Conservation (phyloP, 257 asterid genomes). For the Lycium barbarum region DNA sequence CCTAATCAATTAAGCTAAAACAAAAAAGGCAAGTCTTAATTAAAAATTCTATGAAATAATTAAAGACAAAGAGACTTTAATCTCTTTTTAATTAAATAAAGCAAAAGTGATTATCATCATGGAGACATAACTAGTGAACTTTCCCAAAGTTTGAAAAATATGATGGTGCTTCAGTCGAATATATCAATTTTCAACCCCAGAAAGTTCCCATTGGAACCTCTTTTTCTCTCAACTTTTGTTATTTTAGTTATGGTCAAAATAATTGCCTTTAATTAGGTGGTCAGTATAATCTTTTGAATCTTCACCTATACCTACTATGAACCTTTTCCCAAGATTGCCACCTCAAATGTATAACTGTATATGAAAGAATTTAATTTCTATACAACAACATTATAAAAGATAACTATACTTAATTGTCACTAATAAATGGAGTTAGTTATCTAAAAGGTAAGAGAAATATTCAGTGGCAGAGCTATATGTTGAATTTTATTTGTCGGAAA, state of each 20-base stretch:
- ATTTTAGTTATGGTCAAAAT: conserved; percentile 33
- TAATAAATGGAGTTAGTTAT: not conserved
- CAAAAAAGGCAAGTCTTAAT: not conserved
- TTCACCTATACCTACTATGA: conserved; percentile 36
- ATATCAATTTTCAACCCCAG: conserved; percentile 11
- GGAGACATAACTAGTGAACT: conserved; percentile 28
- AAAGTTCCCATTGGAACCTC: not conserved
- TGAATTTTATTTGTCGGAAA: no score
- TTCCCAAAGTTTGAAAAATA: conserved; percentile 42
- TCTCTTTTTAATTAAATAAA: not conserved
- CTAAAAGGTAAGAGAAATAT: not conserved
- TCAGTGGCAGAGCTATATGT: no score
- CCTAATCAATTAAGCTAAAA: not conserved
- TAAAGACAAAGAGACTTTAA: conserved; percentile 21
- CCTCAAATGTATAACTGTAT: no score
- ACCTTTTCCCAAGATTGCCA: conserved; percentile 25
- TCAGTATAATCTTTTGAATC: conserved; percentile 37
- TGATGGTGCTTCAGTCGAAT: conserved; percentile 8
- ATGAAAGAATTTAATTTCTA: no score
- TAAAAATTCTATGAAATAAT: conserved; percentile 14
- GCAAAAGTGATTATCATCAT: conserved; percentile 29
- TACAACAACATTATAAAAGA: not conserved
- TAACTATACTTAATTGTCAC: not conserved
- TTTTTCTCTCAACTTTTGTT: not conserved
- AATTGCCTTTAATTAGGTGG: conserved; percentile 38